These are phyloP conservation scores for Aspergillus sp. DNA, from an alignment of 2,329 filamentous ascomycete species.

Conservation along the genomic window DNA sequence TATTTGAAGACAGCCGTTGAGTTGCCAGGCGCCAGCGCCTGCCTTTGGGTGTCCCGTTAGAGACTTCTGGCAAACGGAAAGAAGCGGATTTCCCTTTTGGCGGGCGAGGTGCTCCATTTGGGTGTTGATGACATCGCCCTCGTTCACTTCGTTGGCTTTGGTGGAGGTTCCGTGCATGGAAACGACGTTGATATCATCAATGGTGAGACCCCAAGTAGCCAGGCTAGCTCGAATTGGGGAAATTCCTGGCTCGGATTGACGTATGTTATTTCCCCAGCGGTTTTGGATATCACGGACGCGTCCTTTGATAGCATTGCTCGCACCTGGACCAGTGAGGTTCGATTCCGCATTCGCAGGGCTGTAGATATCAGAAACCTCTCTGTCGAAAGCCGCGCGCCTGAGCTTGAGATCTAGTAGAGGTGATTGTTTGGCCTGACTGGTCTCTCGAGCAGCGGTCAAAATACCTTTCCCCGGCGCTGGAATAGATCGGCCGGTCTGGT, in stretches of 20 bases:
- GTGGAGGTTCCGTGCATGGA: slow-evolving; percentile 98
- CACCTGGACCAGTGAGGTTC: neutral
- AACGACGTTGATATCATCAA: slow-evolving; percentile 88
- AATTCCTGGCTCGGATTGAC: slow-evolving; percentile 86
- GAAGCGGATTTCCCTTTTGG: slow-evolving; percentile 87
- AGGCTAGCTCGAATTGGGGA: slow-evolving; percentile 90
- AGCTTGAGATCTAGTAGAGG: slow-evolving; percentile 94
- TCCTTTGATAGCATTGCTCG: slow-evolving; percentile 30
- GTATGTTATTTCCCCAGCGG: slow-evolving; percentile 94
- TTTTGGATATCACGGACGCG: slow-evolving; percentile 82
- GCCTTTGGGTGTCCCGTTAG: slow-evolving; percentile 97
- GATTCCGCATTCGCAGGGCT: slow-evolving; percentile 19
- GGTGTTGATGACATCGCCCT: slow-evolving; percentile 91
- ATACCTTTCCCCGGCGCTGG: slow-evolving; percentile 87
- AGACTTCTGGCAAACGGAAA: slow-evolving; percentile 95
- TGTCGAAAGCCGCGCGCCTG: slow-evolving; percentile 85
- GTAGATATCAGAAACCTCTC: slow-evolving; percentile 82
- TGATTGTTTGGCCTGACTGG: slow-evolving; percentile 80
- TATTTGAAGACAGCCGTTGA: slow-evolving; percentile 94
- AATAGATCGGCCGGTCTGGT: slow-evolving; percentile 95
- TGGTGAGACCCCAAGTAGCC: slow-evolving; percentile 92
- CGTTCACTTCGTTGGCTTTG: slow-evolving; percentile 97
- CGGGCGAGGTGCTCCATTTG: slow-evolving; percentile 90
- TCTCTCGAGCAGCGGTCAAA: slow-evolving; percentile 82
- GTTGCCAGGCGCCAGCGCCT: slow-evolving; percentile 97